Evolutionary conservation across 148 eudicot species (phyloP).

Genomic region (Rhododendron ovatum): DNA sequence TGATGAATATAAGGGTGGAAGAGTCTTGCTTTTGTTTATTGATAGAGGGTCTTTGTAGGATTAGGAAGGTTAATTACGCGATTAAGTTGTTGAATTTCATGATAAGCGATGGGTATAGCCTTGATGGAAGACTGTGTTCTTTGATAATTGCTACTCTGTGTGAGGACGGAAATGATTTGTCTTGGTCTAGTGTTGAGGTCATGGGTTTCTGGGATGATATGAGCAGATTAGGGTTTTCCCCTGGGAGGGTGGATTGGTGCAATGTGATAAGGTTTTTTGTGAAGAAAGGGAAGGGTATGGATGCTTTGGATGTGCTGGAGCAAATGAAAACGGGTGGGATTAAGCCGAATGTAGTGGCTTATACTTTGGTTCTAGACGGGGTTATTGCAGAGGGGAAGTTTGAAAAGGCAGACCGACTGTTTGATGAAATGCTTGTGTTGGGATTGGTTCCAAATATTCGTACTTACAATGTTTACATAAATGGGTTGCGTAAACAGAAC

Average conservation of each 20-base stretch:
- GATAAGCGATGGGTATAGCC: conserved; percentile 35
- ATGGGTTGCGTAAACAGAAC: conserved; percentile 46
- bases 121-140: conserved; percentile 36
- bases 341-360: conserved; percentile 39
- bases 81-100: conserved; percentile 36
- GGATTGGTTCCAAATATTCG: conserved; percentile 54
- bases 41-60: conserved; percentile 49
- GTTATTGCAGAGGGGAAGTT: conserved; percentile 31
- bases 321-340: conserved; percentile 51
- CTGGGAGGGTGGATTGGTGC: conserved; percentile 36
- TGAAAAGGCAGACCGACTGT: conserved; percentile 42
- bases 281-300: conserved; percentile 34
- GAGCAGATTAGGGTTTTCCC: conserved; percentile 39
- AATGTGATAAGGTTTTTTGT: conserved; percentile 45
- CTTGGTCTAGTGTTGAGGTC: conserved; percentile 22
- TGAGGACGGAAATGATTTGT: conserved; percentile 9
- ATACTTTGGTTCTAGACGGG: conserved; percentile 41
- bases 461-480: conserved; percentile 52
- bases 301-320: conserved; percentile 36
- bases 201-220: conserved; percentile 33
- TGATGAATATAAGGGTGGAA: conserved; percentile 46
- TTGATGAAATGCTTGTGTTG: conserved; percentile 57
- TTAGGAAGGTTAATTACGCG: conserved; percentile 43
- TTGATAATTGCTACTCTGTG: conserved; percentile 39
- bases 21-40: conserved; percentile 42